These are phyloP conservation scores for Monosporascus sp. DNA, from an alignment of 2,329 filamentous ascomycete genomes.

Conservation along the genomic window DNA sequence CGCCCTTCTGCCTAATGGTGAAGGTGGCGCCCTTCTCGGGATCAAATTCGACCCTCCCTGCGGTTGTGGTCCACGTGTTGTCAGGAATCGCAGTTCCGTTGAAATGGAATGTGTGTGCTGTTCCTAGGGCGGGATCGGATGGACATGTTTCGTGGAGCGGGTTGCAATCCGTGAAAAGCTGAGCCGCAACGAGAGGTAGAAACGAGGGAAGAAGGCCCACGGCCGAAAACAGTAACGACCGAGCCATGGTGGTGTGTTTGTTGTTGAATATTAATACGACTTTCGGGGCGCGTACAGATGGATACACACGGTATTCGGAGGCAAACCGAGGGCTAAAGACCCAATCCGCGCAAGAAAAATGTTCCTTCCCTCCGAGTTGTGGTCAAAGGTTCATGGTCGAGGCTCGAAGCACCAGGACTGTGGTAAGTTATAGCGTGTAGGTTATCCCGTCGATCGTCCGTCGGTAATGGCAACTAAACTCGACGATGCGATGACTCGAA, in stretches of 20 bases:
- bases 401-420: no score
- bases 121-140: slow-evolving; percentile 64
- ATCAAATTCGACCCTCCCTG: slow-evolving; percentile 58
- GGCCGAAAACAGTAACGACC: slow-evolving; percentile 22
- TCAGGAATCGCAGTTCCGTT: slow-evolving; percentile 49
- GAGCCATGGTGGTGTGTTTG: slow-evolving; percentile 8
- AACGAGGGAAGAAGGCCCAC: slow-evolving; percentile 34
- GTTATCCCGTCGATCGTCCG: no score
- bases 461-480: no score
- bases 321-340: neutral
- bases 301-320: neutral
- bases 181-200: slow-evolving; percentile 52
- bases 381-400: no score
- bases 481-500: no score
- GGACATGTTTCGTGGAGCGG: slow-evolving; percentile 68
- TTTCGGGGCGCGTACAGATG: neutral
- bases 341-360: no score
- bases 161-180: slow-evolving; percentile 74
- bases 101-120: slow-evolving; percentile 57
- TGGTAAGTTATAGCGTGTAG: no score
- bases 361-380: no score
- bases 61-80: slow-evolving; percentile 64
- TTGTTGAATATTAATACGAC: neutral
- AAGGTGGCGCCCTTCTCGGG: slow-evolving; percentile 62
- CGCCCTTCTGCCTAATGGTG: slow-evolving; percentile 61